These are phyloP conservation scores for Neurospora africana DNA, from an alignment of 495 filamentous ascomycete genomes.

Conservation along the genomic window DNA sequence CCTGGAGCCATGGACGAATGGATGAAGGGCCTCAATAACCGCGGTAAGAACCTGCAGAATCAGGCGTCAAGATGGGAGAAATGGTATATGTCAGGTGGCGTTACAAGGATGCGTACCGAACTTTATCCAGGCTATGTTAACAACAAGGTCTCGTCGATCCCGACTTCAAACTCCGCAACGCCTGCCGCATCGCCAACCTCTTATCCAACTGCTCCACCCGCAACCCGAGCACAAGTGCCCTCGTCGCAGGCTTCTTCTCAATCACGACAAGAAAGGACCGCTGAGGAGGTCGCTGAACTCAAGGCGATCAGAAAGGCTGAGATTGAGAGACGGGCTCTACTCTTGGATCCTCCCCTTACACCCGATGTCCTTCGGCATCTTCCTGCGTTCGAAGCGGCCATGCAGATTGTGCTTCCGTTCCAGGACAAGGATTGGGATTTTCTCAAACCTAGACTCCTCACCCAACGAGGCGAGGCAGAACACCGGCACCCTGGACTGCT, in stretches of 20 bases:
- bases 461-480: slow-evolving; percentile 51
- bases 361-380: slow-evolving; percentile 51
- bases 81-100: slow-evolving; percentile 47
- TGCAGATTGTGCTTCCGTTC: slow-evolving; percentile 52
- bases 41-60: slow-evolving; percentile 44
- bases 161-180: background rate
- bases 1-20: slow-evolving; percentile 57
- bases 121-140: slow-evolving; percentile 16
- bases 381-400: slow-evolving; percentile 58
- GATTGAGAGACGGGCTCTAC: slow-evolving; percentile 55
- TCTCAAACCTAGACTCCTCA: slow-evolving; percentile 51
- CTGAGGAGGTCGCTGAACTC: slow-evolving; percentile 38
- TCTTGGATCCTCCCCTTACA: slow-evolving; percentile 50
- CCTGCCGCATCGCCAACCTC: background rate
- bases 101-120: slow-evolving; percentile 26
- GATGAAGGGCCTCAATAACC: slow-evolving; percentile 55
- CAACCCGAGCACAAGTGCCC: background rate
- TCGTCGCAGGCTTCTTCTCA: slow-evolving; percentile 1
- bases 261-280: slow-evolving; percentile 27
- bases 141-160: background rate
- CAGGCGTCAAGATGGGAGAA: slow-evolving; percentile 61
- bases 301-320: slow-evolving; percentile 51
- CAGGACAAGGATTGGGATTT: slow-evolving; percentile 55
- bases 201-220: background rate
- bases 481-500: slow-evolving; percentile 35